Conservation (phyloP, 2,329 filamentous ascomycete genomes). For the Penicillium sp. region DNA sequence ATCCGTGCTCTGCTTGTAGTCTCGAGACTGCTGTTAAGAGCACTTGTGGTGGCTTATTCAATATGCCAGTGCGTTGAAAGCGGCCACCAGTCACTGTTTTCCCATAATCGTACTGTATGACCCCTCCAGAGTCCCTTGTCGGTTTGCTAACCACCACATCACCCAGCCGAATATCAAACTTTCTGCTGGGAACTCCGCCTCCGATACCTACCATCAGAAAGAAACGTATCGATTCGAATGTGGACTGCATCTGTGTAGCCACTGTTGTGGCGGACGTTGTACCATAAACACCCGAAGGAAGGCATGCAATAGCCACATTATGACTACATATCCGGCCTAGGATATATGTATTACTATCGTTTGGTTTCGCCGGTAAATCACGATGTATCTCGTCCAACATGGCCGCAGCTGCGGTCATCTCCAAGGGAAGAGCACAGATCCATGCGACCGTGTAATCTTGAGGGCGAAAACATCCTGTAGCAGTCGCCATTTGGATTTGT, state of each 20-base stretch:
- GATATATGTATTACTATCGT: neutral
- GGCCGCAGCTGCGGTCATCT: conserved; percentile 7
- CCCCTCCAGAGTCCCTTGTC: neutral
- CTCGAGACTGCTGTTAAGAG: no score
- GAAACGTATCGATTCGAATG: neutral
- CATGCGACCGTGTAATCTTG: conserved; percentile 19
- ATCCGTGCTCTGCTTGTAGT: no score
- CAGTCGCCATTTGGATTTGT: neutral
- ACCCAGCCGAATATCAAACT: neutral
- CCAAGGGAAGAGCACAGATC: conserved; percentile 18
- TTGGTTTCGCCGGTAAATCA: neutral
- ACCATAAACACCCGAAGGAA: neutral
- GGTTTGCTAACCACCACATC: conserved; percentile 1
- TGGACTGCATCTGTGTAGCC: neutral
- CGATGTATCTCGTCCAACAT: conserved; percentile 10
- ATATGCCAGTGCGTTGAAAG: neutral
- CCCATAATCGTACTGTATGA: neutral
- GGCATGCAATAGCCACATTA: neutral
- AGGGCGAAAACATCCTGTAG: neutral
- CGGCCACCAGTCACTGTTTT: neutral
- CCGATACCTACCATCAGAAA: neutral
- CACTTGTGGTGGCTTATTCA: no score
- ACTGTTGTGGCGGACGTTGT: neutral
- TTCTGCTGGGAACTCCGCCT: neutral
- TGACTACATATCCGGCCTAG: neutral